Percentiles rank a stretch among this genome's conserved stretches.
phyloP scores from a whole-genome alignment of 2,329 filamentous ascomycete species.

The Xylaria sp. region DNA sequence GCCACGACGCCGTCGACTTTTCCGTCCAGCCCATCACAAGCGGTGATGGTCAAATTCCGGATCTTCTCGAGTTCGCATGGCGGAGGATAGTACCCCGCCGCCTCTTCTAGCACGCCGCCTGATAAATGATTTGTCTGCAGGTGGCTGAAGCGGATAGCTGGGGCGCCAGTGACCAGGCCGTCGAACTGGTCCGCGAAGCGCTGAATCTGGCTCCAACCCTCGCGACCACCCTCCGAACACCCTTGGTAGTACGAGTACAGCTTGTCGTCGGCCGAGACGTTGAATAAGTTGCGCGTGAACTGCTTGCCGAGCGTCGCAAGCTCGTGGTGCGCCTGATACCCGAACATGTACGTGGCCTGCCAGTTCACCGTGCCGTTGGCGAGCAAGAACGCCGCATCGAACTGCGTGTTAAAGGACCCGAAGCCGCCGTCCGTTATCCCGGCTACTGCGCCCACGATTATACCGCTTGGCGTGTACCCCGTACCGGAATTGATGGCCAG shows the following conservation, averaged over 20 bases:
- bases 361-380: conserved; percentile 54
- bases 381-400: conserved; percentile 51
- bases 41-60: conserved; percentile 63
- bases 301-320: conserved; percentile 55
- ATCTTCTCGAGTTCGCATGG: conserved; percentile 59
- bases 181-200: conserved; percentile 60
- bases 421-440: conserved; percentile 63
- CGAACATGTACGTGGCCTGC: conserved; percentile 52
- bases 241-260: conserved; percentile 63
- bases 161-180: conserved; percentile 57
- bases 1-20: conserved; percentile 63
- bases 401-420: conserved; percentile 56
- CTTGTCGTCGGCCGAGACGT: conserved; percentile 43
- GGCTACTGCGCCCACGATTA: conserved; percentile 56
- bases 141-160: conserved; percentile 58
- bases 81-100: conserved; percentile 54
- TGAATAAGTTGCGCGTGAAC: conserved; percentile 56
- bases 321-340: conserved; percentile 52
- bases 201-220: conserved; percentile 61
- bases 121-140: conserved; percentile 59
- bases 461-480: conserved; percentile 46
- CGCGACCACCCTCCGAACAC: conserved; percentile 64
- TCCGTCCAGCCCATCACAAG: conserved; percentile 66
- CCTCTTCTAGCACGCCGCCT: conserved; percentile 53
- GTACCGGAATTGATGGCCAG: conserved; percentile 50